These are phyloP conservation scores for Fusarium sp. DNA, from an alignment of 2,329 filamentous ascomycete genomes.

Conservation along the genomic window DNA sequence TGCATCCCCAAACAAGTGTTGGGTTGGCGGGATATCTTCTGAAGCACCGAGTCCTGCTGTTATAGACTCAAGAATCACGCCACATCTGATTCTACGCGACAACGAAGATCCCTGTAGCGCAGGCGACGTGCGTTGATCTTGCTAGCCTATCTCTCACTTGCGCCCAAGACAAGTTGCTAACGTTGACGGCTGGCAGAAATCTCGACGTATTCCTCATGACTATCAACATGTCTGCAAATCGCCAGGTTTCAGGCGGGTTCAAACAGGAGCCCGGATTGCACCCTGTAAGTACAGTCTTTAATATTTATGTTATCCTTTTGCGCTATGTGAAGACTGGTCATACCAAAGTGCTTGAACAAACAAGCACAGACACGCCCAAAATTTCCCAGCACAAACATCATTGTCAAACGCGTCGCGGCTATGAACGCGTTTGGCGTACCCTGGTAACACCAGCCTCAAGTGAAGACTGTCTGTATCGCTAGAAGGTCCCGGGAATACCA, in stretches of 20 bases:
- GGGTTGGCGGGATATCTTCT: constrained; percentile 40
- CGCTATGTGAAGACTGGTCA: not conserved
- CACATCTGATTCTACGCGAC: constrained; percentile 32
- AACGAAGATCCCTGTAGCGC: constrained; percentile 42
- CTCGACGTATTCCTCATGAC: constrained; percentile 42
- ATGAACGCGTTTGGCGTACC: constrained; percentile 31
- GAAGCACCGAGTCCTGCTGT: constrained; percentile 35
- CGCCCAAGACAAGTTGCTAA: constrained; percentile 36
- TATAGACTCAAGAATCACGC: constrained; percentile 43
- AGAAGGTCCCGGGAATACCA: constrained; percentile 41
- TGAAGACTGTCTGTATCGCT: constrained; percentile 35
- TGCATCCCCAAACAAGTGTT: constrained; percentile 33
- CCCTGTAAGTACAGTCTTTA: constrained; percentile 45
- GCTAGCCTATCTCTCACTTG: constrained; percentile 20
- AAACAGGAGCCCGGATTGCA: constrained; percentile 49
- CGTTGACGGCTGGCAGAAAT: constrained; percentile 22
- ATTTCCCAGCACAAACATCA: not conserved
- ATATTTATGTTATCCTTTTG: constrained; percentile 4
- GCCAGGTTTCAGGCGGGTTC: constrained; percentile 47
- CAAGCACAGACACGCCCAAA: not conserved
- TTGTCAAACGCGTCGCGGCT: constrained; percentile 24
- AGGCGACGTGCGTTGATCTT: constrained; percentile 24
- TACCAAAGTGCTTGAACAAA: not conserved
- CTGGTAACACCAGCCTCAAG: constrained; percentile 41
- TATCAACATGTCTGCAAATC: constrained; percentile 48